Evolutionary conservation across 106 monocot genomes (phyloP), one percentile per base, ranked within the genome.

Genomic region (Iris macrosiphon): DNA sequence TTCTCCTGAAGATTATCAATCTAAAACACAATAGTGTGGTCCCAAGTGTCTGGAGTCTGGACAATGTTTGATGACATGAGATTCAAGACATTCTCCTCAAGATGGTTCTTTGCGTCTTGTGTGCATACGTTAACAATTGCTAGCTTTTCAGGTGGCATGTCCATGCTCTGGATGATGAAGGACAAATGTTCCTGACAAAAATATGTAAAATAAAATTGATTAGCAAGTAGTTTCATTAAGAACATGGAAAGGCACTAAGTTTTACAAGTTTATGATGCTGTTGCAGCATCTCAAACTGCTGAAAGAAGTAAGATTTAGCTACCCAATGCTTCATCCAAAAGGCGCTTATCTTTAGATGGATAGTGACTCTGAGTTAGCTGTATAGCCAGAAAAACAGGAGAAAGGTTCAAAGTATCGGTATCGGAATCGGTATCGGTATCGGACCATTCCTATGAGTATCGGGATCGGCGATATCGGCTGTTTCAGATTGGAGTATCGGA

Each of bases 131-230:
- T 82, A 1, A 72, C 81, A 22, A 82, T 82, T 2, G 76, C 81
- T 12, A 82, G 42, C 54, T 82, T 82, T 67, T 82, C 81, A 2
- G 81, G 81, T 2, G 81, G 68, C 35, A 82, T 92, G 87, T 3
- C 92, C 92, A 66, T 92, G 92, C 69, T 92, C 92, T 2, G 92
- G 92, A 74, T 92, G 92, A 67, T 92, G 92, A 47, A 92, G 82
- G 54, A 92, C 76, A 65, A 92, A 92, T 46, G 49, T 70, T 56
- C 72, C 81, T 81, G 72, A 17, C n/a, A 71, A 61, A 47, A 60
- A 40, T 6, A 31, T 23, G 28, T 7, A 59, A 67, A 55, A 25
- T n/a, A n/a, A 60, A 14, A 40, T 25, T 29, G 22, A 40, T 71
- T 32, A 63, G 55, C 14, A 21, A 2, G 5, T 28, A 60, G 15